These are phyloP conservation scores for Penicillium sp. DNA, from an alignment of 2,329 filamentous ascomycete species.

Conservation along the genomic window DNA sequence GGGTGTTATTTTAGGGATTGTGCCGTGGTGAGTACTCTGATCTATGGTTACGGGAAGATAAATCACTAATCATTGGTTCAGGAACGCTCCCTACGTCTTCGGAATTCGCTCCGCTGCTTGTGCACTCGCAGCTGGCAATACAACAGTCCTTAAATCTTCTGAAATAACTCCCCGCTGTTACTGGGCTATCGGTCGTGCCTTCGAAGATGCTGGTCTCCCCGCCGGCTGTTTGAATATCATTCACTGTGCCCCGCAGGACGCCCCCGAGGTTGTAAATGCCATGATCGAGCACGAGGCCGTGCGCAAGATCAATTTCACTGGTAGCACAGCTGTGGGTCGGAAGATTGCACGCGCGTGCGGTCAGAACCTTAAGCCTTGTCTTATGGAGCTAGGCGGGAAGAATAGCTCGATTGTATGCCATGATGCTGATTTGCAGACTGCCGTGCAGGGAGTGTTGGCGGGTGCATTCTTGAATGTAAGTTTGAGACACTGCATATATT, in stretches of 20 bases:
- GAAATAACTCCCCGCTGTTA: conserved; percentile 64
- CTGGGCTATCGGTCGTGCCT: conserved; percentile 59
- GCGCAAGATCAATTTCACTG: conserved; percentile 74
- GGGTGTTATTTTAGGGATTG: conserved; percentile 73
- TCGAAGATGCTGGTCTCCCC: conserved; percentile 72
- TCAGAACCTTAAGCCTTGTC: conserved; percentile 69
- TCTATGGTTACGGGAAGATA: neutral
- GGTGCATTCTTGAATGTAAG: conserved; percentile 37
- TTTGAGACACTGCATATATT: neutral
- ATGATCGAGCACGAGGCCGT: conserved; percentile 65
- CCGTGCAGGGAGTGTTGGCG: conserved; percentile 41
- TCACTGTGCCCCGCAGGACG: conserved; percentile 59
- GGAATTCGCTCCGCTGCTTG: conserved; percentile 53
- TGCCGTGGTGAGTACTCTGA: conserved; percentile 63
- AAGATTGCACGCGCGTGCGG: conserved; percentile 67
- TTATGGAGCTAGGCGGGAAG: conserved; percentile 82
- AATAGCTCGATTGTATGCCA: conserved; percentile 73
- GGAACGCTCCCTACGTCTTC: conserved; percentile 55
- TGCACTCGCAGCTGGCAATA: conserved; percentile 70
- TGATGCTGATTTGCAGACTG: conserved; percentile 70
- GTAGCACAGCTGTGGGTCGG: conserved; percentile 65
- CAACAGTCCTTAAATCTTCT: conserved; percentile 67
- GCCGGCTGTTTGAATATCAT: conserved; percentile 72
- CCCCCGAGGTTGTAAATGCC: conserved; percentile 63
- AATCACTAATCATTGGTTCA: conserved; percentile 17